phyloP scores from a whole-genome alignment of 176 grass and related monocot species.

The Aegilops longissima region DNA sequence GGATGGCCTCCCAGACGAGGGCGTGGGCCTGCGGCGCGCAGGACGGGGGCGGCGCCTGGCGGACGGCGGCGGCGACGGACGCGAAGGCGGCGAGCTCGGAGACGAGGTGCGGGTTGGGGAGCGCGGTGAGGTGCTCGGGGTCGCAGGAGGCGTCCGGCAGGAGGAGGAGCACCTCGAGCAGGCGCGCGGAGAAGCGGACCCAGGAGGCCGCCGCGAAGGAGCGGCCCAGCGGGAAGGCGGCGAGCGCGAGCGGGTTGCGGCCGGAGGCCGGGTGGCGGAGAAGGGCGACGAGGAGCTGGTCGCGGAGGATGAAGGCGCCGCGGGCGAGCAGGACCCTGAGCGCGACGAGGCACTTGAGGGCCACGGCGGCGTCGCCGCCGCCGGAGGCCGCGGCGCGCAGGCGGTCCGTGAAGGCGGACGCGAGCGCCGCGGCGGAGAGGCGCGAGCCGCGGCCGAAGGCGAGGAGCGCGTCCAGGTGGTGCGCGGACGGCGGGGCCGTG shows the following conservation, averaged over 20 bases:
- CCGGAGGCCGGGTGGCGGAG: constrained; percentile 63
- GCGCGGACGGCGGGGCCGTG: constrained; percentile 40
- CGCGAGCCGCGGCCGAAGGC: constrained; percentile 82
- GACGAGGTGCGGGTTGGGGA: constrained; percentile 49
- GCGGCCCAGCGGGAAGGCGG: constrained; percentile 54
- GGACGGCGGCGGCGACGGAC: constrained; percentile 49
- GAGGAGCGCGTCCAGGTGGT: constrained; percentile 69
- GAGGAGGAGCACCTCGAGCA: constrained; percentile 78
- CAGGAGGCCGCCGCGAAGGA: constrained; percentile 67
- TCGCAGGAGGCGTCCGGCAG: constrained; percentile 30
- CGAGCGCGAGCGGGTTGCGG: constrained; percentile 80
- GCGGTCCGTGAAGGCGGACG: constrained; percentile 51
- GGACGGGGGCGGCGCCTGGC: constrained; percentile 36
- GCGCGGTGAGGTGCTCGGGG: constrained; percentile 46
- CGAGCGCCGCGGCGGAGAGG: constrained; percentile 56
- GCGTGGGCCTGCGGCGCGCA: constrained; percentile 26
- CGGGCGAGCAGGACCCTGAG: constrained; percentile 56
- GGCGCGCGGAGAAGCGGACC: constrained; percentile 74
- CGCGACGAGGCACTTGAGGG: constrained; percentile 75
- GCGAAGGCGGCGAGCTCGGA: constrained; percentile 49
- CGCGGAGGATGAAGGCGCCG: constrained; percentile 82
- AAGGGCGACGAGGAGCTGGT: constrained; percentile 66
- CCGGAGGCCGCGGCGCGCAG: constrained; percentile 50
- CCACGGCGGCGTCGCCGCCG: constrained; percentile 56
- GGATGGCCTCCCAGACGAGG: constrained; percentile 52